Evolutionary conservation across 163 green algal genomes (phyloP), one percentile per base, ranked within the genome.

Genomic region (Chlamydomonas reinhardtii): DNA sequence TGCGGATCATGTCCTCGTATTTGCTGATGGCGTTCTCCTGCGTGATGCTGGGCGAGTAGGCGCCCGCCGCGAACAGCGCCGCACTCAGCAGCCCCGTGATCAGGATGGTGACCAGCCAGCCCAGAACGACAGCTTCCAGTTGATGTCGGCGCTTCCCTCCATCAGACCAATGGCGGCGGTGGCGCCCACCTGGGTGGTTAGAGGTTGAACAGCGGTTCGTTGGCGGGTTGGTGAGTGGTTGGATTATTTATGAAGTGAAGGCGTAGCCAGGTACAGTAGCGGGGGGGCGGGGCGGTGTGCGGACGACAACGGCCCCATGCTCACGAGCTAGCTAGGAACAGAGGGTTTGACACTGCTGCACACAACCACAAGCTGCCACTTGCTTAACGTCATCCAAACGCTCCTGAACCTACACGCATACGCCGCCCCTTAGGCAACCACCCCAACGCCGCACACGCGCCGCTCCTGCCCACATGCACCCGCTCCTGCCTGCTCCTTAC

Each of bases 61-160:
- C 72, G 27, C 39, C 39, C 27, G 43, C 39, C 39, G 72, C 39
- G 27, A 77, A 77, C 27, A 77, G 27, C 27, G 27, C 72, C 25
- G 72, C 72, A 1, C 16, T 43, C 17, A 77, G 39, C 27, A 64
- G 43, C 27, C 25, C 72, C 72, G 72, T 62, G 39, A 77, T 35
- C 14, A 77, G 27, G 15, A 77, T 15, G 39, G 72, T 77, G 27
- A 77, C 32, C 27, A 64, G 12, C 72, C 72, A 77, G 27, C 72
- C 72, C 27, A 35, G 16, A 4, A 77, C 34, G 69, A 9, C 76
- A 93, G 83, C 32, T 48, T 34, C 84, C 84, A 93, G 87, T 94
- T 94, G 74, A 93, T 74, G 43, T 86, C 92, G 27, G 71, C 76
- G 39, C 80, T 34, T 56, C 70, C 70, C 69, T 86, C 80, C 54